These are phyloP conservation scores for Aureobasidium leucospermi DNA, from an alignment of 2,329 filamentous ascomycete genomes.

Conservation along the genomic window DNA sequence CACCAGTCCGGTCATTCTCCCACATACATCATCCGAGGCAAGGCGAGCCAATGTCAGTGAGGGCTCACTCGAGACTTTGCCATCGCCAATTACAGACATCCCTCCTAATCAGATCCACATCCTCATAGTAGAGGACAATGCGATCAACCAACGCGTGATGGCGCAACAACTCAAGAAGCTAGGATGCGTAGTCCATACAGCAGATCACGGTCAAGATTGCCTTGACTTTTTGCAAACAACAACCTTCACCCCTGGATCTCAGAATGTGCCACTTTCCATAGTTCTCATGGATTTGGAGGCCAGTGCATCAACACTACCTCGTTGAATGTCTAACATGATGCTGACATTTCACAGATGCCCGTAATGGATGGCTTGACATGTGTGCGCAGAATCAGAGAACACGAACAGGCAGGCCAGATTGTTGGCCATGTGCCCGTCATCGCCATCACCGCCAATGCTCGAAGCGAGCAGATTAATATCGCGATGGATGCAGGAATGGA, in stretches of 20 bases:
- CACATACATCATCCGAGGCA: neutral
- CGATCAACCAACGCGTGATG: conserved; percentile 23
- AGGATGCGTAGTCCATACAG: conserved; percentile 22
- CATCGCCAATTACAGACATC: neutral
- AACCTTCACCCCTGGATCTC: conserved; percentile 12
- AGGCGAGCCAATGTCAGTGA: conserved; percentile 2
- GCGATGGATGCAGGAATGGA: conserved; percentile 24
- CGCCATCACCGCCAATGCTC: conserved; percentile 25
- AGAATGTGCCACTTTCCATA: conserved; percentile 17
- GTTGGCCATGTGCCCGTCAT: conserved; percentile 21
- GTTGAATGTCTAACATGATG: neutral
- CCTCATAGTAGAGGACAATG: conserved; percentile 25
- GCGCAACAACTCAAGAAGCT: conserved; percentile 22
- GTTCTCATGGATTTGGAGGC: conserved; percentile 24
- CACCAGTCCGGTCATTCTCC: neutral
- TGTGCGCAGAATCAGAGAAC: conserved; percentile 21
- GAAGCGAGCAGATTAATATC: conserved; percentile 21
- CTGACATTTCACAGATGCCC: conserved; percentile 21
- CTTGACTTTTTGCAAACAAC: conserved; percentile 21
- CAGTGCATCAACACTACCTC: too few relatives aligned
- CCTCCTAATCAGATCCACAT: conserved; percentile 11
- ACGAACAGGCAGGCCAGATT: conserved; percentile 17
- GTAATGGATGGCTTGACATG: conserved; percentile 25
- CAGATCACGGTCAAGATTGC: conserved; percentile 23
- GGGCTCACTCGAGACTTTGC: neutral